A percentile compares a stretch with the other conserved stretches of the same genome.
These are phyloP conservation scores for Coemansia sp. DNA, from an alignment of 192 early-diverging fungal species.

Conservation along the genomic window DNA sequence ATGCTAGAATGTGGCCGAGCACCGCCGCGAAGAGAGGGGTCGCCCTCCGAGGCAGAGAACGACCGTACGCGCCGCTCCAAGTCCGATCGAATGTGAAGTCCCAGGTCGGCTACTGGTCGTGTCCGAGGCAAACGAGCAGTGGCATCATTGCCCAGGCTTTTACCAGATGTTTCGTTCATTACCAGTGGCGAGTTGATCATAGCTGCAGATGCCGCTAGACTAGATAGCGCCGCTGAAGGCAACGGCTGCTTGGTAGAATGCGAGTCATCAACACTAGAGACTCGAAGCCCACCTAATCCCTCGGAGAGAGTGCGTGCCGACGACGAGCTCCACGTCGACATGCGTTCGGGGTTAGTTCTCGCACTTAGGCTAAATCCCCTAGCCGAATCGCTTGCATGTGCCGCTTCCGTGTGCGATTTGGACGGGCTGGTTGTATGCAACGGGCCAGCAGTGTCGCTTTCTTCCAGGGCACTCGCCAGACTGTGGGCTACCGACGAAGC, in stretches of 20 bases:
- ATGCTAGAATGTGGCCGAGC: conserved; percentile 50
- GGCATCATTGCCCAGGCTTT: not conserved
- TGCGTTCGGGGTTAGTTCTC: conserved; percentile 33
- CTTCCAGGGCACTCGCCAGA: conserved; percentile 27
- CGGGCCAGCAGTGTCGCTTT: conserved; percentile 11
- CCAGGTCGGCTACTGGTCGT: conserved; percentile 35
- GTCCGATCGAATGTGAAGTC: conserved; percentile 46
- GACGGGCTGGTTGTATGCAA: not conserved
- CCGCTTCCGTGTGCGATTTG: not conserved
- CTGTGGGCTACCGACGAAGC: conserved; percentile 33
- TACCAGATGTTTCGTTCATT: not conserved
- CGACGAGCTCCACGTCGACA: conserved; percentile 55
- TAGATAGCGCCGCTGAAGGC: conserved; percentile 32
- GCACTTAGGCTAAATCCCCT: conserved; percentile 14
- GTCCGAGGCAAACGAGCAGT: conserved; percentile 4
- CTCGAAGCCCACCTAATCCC: conserved; percentile 17
- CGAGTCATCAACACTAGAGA: conserved; percentile 31
- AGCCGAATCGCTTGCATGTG: conserved; percentile 3
- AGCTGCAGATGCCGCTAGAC: conserved; percentile 35
- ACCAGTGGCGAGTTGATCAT: conserved; percentile 19
- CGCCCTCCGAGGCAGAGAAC: conserved; percentile 45
- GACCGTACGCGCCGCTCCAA: conserved; percentile 50
- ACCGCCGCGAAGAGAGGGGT: conserved; percentile 5
- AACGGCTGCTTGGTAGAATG: conserved; percentile 17
- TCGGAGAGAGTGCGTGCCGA: conserved; percentile 43